Conservation (phyloP, 192 early-diverging fungal species). For the Rhizoclosmatium sp. region DNA sequence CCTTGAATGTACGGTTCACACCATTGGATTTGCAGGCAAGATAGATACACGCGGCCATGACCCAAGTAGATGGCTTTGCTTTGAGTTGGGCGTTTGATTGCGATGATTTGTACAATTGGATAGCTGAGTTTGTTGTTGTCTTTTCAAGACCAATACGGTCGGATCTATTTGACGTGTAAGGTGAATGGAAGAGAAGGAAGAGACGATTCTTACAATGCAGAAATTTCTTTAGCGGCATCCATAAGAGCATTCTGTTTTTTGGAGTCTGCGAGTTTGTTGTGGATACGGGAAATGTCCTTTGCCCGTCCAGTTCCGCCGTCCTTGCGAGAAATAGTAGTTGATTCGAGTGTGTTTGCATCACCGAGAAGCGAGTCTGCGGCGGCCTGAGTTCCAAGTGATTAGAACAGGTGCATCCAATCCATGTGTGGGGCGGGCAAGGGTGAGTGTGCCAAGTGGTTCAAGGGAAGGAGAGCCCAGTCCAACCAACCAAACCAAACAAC, state of each 20-base stretch:
- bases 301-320: constrained; percentile 80
- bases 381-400: constrained; percentile 37
- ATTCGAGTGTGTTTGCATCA: constrained; percentile 75
- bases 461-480: background rate
- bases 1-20: constrained; percentile 90
- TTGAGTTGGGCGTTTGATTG: constrained; percentile 83
- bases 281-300: constrained; percentile 74
- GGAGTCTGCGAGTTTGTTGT: constrained; percentile 73
- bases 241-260: constrained; percentile 79
- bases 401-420: background rate
- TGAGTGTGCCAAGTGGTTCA: background rate
- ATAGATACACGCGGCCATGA: constrained; percentile 89
- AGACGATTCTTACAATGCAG: background rate
- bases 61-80: constrained; percentile 82
- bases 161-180: constrained; percentile 74
- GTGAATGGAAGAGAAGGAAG: background rate
- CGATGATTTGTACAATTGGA: constrained; percentile 85
- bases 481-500: background rate
- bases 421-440: no score
- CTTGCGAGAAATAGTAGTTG: constrained; percentile 77
- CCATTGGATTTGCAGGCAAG: constrained; percentile 88
- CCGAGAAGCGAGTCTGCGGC: constrained; percentile 80
- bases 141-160: constrained; percentile 81
- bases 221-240: constrained; percentile 35
- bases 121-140: constrained; percentile 79